Evolutionary conservation across 116 monocot genomes (phyloP), one percentile per base, ranked within the genome.

Genomic region (Dioscorea cayenensis): DNA sequence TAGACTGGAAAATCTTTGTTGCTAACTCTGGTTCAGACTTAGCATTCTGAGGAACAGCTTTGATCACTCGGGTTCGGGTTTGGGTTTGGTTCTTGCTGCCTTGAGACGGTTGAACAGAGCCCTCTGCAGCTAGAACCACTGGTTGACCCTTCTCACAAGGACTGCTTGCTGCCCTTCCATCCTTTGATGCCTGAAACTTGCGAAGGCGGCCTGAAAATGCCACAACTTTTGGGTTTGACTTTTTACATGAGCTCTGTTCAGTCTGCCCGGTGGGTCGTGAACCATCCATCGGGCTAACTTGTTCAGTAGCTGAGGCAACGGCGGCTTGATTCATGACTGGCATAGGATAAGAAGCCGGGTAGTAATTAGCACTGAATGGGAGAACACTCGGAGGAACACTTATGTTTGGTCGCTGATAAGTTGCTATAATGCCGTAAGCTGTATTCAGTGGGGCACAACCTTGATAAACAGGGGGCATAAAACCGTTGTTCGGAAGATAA

Each of bases 1-100:
- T 97, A 2, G 80, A 84, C 72, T 60, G 78, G 74, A 97, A 90
- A 73, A 97, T 97, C 76, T 93, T 71, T 25, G 93, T 93, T 11
- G 92, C 97, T 10, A 86, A 86, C 72, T 93, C 86, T 2, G 90
- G 76, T 23, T 93, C 88, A 61, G 76, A 78, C 48, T 70, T 75
- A 0, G 81, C 76, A 62, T 86, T 88, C 61, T 80, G 84, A 3
- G 93, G 93, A 28, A 93, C 86, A 65, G 86, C 93, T 78, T 80
- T 92, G 55, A 97, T 97, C 32, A 85, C 93, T 52, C 72, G 78
- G 69, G 72, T 49, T 32, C 16, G 43, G 6, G 72, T 49, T 32
- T 12, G 43, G 6, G 43, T 7, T 43, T 21, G 74, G 64, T 70
- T 73, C 6, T 63, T 74, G 22, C 70, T 51, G 77, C 55, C 32